phyloP scores from a whole-genome alignment of 179 eudicot species.

The Amaranthus tricolor region DNA sequence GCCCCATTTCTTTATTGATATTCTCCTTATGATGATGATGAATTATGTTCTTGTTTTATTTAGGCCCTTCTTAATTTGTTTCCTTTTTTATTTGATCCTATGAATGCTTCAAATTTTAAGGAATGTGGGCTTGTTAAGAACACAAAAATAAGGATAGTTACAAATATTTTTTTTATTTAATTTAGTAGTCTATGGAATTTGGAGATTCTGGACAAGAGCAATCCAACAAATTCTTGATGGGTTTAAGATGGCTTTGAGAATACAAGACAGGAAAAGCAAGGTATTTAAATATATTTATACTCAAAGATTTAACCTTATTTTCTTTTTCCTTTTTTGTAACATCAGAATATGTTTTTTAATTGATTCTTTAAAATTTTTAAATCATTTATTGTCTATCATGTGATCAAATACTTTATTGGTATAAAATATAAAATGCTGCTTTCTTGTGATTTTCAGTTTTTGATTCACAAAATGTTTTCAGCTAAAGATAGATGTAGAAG shows the following conservation, averaged over 20 bases:
- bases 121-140: too few species aligned
- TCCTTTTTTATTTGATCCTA: too few species aligned
- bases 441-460: slow-evolving; percentile 34
- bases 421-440: slow-evolving; percentile 12
- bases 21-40: neutral
- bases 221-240: slow-evolving; percentile 25
- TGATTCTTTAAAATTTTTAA: neutral
- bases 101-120: too few species aligned
- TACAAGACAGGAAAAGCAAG: slow-evolving; percentile 34
- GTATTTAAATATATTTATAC: slow-evolving; percentile 11
- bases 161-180: neutral
- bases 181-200: slow-evolving; percentile 30
- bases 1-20: too few species aligned
- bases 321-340: neutral
- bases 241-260: slow-evolving; percentile 29
- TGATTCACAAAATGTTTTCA: slow-evolving; percentile 43
- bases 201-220: slow-evolving; percentile 30
- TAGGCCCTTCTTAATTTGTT: too few species aligned
- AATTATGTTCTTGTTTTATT: too few species aligned
- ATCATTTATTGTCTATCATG: neutral
- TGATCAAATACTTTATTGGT: slow-evolving; percentile 1
- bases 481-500: slow-evolving; percentile 32
- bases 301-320: too few species aligned
- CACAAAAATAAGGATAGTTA: neutral
- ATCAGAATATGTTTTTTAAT: neutral